Base-by-base conservation (phyloP, 345 rosid species). In the Turnera subulata region DNA sequence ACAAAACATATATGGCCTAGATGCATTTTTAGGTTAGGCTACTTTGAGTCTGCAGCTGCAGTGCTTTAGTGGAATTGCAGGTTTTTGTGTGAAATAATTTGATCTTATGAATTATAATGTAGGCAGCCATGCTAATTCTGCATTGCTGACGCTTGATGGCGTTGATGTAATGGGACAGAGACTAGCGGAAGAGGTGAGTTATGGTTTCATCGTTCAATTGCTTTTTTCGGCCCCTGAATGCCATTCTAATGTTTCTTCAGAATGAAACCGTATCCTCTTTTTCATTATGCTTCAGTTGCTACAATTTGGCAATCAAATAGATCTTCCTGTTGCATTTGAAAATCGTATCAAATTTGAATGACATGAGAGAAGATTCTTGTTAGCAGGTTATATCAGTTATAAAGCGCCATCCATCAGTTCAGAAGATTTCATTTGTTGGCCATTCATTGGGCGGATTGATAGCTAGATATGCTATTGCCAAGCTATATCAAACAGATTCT, bases 371-470 rank as follows among this genome's bases (percentile, higher is more conserved):
- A 25, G 9, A 20, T 44, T 71, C 55, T 38, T 65, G 55, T n/a
- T 67, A 85, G 70, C 70, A 91, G 98, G 92, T 91, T 53, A 63
- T 74, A 78, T 71, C 71, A 69, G 95, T 92, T 64, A 74, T 84
- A 42, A 78, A 68, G 67, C 66, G 58, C 53, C 69, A 86, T 73
- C 83, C 69, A 64, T 81, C 76, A 29, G 66, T 86, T 51, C 76
- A 22, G 61, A 92, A 86, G 84, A 92, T 92, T 52, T 92, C 98
- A 26, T 89, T 92, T 56, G 85, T 92, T 57, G 96, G 96, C 62
- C 98, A 92, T 68, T 92, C 98, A 19, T 67, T 92, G 74, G 98
- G 98, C 24, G 98, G 98, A 46, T 90, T 92, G 69, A 73, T 92
- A 71, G 95, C 98, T 46, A 86, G 98, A 66, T 92, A 86, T 78